Evolutionary conservation across 441 rosid species (phyloP), one percentile per base, ranked within the genome.

Genomic region (Euphorbia schlechtendalii): DNA sequence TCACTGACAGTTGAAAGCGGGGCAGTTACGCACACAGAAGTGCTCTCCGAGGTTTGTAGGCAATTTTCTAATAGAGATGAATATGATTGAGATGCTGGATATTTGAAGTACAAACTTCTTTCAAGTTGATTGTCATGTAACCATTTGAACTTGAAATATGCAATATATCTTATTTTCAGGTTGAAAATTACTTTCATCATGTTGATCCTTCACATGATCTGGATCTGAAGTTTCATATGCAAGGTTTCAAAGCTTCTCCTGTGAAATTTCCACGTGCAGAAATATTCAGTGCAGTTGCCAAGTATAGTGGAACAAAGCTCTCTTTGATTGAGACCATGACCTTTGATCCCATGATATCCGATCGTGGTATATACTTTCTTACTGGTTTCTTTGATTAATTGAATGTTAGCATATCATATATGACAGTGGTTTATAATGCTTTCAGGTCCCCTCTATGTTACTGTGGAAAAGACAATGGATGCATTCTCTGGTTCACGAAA

Each of bases 121-220:
- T 34, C 9, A 34, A 2, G 40, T 34, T 34, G 40, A 34, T 34
- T 34, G 40, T 34, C 5, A 34, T 34, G 8, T 8, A 34, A 34
- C 40, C 40, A 34, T 34, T 34, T 34, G 40, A 34, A 34, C 40
- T 34, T 8, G 9, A 34, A 5, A 34, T 34, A 34, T 34, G 40
- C 40, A 2, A 34, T 34, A 5, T 34, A 34, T 34, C 8, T 34
- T 34, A 34, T 34, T 34, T 64, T 72, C 82, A 89, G 96, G 87
- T 80, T 64, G 80, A 79, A 68, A 84, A 81, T 55, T 79, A 82
- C 34, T 90, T 89, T 74, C 90, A 90, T 85, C 89, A 90, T 75
- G 77, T 87, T 59, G 99, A 94, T 78, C 90, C 92, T 75, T 90
- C 89, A 12, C 97, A 89, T 77, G 99, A 90, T 73, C 76, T 94